A percentile compares a stretch with the other conserved stretches of the same genome.
phyloP scores from a whole-genome alignment of 148 eudicot species.

The Simmondsia chinensis region DNA sequence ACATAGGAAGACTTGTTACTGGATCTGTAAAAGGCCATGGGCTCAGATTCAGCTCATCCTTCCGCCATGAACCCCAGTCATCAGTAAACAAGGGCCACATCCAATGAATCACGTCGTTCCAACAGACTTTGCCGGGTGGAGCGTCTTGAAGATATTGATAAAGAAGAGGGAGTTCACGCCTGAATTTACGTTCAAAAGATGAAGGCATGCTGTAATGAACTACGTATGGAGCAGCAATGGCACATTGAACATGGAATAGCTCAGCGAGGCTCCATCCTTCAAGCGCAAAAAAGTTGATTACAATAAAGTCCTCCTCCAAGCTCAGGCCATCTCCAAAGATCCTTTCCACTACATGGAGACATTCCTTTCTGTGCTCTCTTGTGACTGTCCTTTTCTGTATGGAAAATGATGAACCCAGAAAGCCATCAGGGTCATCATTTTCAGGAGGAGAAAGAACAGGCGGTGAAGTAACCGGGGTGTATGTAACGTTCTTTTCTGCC shows the following conservation, averaged over 20 bases:
- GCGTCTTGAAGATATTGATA: constrained; percentile 67
- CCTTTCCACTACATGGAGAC: constrained; percentile 45
- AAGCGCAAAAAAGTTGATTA: constrained; percentile 89
- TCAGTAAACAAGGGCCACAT: constrained; percentile 96
- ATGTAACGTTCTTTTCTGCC: constrained; percentile 34
- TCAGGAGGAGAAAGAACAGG: constrained; percentile 65
- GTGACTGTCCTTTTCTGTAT: constrained; percentile 40
- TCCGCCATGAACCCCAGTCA: constrained; percentile 96
- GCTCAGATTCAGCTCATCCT: constrained; percentile 64
- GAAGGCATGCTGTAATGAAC: constrained; percentile 86
- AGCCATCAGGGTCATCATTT: constrained; percentile 27
- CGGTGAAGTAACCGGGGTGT: constrained; percentile 53
- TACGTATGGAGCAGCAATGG: constrained; percentile 88
- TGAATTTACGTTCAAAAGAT: constrained; percentile 65
- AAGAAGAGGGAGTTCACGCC: constrained; percentile 56
- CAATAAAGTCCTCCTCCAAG: constrained; percentile 53
- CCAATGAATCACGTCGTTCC: constrained; percentile 92
- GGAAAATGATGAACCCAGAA: constrained; percentile 28
- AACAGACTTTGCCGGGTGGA: constrained; percentile 52
- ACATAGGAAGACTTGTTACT: constrained; percentile 72
- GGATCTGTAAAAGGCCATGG: constrained; percentile 87
- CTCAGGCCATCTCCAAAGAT: constrained; percentile 50
- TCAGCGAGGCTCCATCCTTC: constrained; percentile 99
- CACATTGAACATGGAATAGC: constrained; percentile 59
- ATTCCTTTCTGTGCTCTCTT: constrained; percentile 55